Percentiles rank a stretch among this genome's conserved stretches.
Conservation (phyloP, 352 stramenopile genomes). For the Phytophthora ramorum region DNA sequence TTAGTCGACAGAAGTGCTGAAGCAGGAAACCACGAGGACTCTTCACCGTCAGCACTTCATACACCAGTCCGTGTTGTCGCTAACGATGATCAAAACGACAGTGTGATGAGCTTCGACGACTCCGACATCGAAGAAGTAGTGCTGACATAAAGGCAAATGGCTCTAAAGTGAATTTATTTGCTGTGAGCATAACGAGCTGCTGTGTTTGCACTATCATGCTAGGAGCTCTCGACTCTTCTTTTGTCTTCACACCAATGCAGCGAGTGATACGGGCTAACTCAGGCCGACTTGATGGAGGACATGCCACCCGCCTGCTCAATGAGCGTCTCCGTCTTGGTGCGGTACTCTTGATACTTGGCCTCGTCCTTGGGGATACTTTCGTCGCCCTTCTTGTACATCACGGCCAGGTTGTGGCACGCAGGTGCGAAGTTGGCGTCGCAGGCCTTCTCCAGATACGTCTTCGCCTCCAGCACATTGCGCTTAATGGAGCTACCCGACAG, state of each 20-base stretch:
- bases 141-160: conserved; percentile 34
- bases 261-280: neutral
- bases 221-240: too few species aligned
- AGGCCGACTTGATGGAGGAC: conserved; percentile 48
- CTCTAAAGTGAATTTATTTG: neutral
- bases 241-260: neutral
- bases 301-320: conserved; percentile 78
- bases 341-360: conserved; percentile 75
- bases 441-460: conserved; percentile 72
- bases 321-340: conserved; percentile 77
- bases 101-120: conserved; percentile 54
- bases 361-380: conserved; percentile 70
- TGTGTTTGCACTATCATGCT: neutral
- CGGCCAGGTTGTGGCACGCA: conserved; percentile 88
- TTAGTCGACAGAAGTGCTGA: neutral
- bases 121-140: conserved; percentile 70
- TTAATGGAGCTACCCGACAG: conserved; percentile 56
- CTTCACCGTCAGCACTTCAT: neutral
- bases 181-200: neutral
- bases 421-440: conserved; percentile 88
- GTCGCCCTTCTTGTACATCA: conserved; percentile 92
- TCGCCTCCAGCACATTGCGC: conserved; percentile 63
- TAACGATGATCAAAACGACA: conserved; percentile 10
- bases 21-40: neutral
- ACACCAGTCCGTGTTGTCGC: neutral